phyloP scores from a whole-genome alignment of 306 rosid species.

The Senna siamea region DNA sequence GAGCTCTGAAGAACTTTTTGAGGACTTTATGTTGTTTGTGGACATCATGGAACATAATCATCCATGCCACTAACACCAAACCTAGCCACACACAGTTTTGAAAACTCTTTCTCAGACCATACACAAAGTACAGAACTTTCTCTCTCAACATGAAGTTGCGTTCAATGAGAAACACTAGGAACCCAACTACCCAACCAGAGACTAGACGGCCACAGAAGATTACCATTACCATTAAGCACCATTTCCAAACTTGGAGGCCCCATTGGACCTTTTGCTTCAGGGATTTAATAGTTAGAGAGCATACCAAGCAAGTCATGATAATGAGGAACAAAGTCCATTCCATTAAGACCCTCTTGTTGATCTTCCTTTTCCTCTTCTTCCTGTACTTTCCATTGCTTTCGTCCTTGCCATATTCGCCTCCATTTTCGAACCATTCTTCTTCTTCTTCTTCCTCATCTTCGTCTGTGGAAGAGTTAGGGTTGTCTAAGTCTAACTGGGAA shows the following conservation, averaged over 20 bases:
- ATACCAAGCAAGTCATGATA: conserved; percentile 31
- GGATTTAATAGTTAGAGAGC: conserved; percentile 26
- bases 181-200: conserved; percentile 23
- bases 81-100: conserved; percentile 31
- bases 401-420: not conserved
- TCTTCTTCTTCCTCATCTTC: not conserved
- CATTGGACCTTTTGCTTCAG: not conserved
- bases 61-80: conserved; percentile 30
- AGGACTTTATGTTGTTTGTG: not conserved
- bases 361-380: conserved; percentile 9
- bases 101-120: conserved; percentile 29
- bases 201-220: conserved; percentile 31
- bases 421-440: conserved; percentile 8
- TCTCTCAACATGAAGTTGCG: conserved; percentile 32
- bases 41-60: not conserved
- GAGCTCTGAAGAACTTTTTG: conserved; percentile 6
- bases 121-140: conserved; percentile 32
- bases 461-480: not conserved
- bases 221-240: conserved; percentile 34
- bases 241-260: conserved; percentile 31
- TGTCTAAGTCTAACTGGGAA: not conserved
- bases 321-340: conserved; percentile 34
- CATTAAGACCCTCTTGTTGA: conserved; percentile 14
- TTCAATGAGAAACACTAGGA: conserved; percentile 24
- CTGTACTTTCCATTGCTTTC: not conserved